Evolutionary conservation across 495 filamentous ascomycete genomes (phyloP).

Genomic region (Pseudomonodictys pantanalensis): DNA sequence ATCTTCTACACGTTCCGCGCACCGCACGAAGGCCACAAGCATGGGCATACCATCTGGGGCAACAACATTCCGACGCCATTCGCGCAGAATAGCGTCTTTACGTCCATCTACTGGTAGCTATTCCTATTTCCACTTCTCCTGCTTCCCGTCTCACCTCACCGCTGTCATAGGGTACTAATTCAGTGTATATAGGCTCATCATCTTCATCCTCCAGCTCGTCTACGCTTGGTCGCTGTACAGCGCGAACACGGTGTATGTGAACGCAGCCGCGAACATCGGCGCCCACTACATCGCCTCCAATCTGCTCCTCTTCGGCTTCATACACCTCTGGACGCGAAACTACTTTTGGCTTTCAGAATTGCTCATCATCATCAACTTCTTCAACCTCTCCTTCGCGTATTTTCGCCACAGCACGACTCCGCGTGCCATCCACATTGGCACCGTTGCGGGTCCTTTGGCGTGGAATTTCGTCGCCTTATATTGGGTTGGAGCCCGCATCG

Average conservation of each 20-base stretch:
- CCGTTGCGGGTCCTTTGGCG: slow-evolving; percentile 72
- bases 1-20: slow-evolving; percentile 66
- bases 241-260: slow-evolving; percentile 55
- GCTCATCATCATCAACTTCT: slow-evolving; percentile 72
- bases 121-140: no score
- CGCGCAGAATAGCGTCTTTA: slow-evolving; percentile 66
- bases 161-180: background rate
- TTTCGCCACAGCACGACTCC: slow-evolving; percentile 68
- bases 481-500: slow-evolving; percentile 81
- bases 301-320: slow-evolving; percentile 71
- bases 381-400: slow-evolving; percentile 73
- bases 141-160: slow-evolving; percentile 1
- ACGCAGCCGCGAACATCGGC: slow-evolving; percentile 71
- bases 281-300: slow-evolving; percentile 84
- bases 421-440: slow-evolving; percentile 68
- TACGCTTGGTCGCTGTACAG: slow-evolving; percentile 78
- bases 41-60: slow-evolving; percentile 58
- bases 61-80: slow-evolving; percentile 72
- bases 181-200: slow-evolving; percentile 55
- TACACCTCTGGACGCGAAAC: slow-evolving; percentile 75
- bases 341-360: slow-evolving; percentile 71
- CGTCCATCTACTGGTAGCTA: slow-evolving; percentile 72
- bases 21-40: slow-evolving; percentile 58
- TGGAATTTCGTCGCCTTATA: slow-evolving; percentile 81
- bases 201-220: slow-evolving; percentile 70